Percentiles rank a stretch among this genome's conserved stretches.
Evolutionary conservation across 495 filamentous ascomycete genomes (phyloP).

Genomic region (Penicillium verhagenii): DNA sequence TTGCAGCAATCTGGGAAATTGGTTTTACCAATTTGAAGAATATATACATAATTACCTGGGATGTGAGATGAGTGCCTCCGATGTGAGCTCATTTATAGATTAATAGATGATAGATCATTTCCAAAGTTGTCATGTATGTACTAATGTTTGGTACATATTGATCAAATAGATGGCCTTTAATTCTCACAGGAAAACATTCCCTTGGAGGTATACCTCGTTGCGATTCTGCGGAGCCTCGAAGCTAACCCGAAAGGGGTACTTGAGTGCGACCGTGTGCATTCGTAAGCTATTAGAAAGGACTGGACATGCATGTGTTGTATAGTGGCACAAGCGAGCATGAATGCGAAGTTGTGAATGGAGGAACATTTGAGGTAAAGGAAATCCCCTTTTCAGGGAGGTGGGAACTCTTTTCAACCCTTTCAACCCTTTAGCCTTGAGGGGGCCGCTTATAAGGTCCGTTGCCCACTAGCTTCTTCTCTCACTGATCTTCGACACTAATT

Average conservation of each 20-base stretch:
- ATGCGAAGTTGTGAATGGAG: neutral
- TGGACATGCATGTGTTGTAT: too few relatives aligned
- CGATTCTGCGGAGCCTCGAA: neutral
- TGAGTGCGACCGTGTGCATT: neutral
- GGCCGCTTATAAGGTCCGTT: neutral
- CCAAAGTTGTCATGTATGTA: too few relatives aligned
- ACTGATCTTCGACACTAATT: too few relatives aligned
- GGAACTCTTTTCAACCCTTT: neutral
- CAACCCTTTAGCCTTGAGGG: too few relatives aligned
- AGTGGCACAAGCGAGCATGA: neutral
- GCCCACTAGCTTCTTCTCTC: too few relatives aligned
- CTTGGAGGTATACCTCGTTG: neutral
- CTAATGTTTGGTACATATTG: too few relatives aligned
- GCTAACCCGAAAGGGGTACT: neutral
- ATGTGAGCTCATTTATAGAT: too few relatives aligned
- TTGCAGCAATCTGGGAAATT: conserved; percentile 2
- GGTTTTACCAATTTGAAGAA: conserved; percentile 1
- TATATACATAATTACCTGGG: neutral
- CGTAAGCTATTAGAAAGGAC: neutral
- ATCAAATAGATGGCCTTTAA: too few relatives aligned
- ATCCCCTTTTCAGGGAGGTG: neutral
- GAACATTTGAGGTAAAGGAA: neutral
- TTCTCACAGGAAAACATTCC: neutral
- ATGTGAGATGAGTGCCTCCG: neutral
- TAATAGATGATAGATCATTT: too few relatives aligned